These are phyloP conservation scores for Glycine latifolia DNA, from an alignment of 306 rosid genomes.

Conservation along the genomic window DNA sequence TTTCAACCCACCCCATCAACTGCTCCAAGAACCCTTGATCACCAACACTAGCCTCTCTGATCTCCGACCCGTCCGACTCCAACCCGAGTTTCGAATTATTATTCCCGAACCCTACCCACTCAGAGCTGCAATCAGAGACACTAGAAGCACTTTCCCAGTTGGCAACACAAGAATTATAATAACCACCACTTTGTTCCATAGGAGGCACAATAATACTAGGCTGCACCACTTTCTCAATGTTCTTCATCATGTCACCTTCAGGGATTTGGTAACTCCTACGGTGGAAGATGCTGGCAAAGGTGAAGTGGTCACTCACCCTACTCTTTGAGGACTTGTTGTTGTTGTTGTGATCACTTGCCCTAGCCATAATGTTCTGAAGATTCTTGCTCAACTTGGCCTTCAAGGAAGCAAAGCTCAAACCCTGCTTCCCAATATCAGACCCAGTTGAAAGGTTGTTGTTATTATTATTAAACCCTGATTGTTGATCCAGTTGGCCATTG, in stretches of 20 bases:
- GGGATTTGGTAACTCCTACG: slow-evolving; percentile 58
- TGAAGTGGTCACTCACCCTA: slow-evolving; percentile 87
- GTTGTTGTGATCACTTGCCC: slow-evolving; percentile 50
- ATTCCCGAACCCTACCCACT: slow-evolving; percentile 59
- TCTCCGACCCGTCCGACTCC: slow-evolving; percentile 65
- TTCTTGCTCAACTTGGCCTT: slow-evolving; percentile 83
- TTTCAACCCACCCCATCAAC: slow-evolving; percentile 72
- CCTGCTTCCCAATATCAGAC: slow-evolving; percentile 48
- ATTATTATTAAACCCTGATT: slow-evolving; percentile 5
- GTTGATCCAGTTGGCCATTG: neutral
- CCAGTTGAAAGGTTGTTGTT: neutral
- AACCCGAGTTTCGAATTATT: slow-evolving; percentile 52
- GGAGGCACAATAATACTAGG: slow-evolving; percentile 88
- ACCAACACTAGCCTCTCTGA: slow-evolving; percentile 55
- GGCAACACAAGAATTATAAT: neutral
- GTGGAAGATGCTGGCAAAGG: slow-evolving; percentile 84
- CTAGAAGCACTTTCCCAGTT: slow-evolving; percentile 65
- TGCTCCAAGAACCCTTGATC: slow-evolving; percentile 68
- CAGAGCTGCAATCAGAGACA: slow-evolving; percentile 65
- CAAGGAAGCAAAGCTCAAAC: slow-evolving; percentile 74
- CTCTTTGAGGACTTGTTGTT: slow-evolving; percentile 60
- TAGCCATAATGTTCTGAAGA: slow-evolving; percentile 78
- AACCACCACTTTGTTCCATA: neutral
- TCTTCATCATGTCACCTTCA: slow-evolving; percentile 49
- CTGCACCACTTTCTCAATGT: slow-evolving; percentile 71